These are phyloP conservation scores for Mycena galericulata DNA, from an alignment of 768 basidiomycete genomes.

Conservation along the genomic window DNA sequence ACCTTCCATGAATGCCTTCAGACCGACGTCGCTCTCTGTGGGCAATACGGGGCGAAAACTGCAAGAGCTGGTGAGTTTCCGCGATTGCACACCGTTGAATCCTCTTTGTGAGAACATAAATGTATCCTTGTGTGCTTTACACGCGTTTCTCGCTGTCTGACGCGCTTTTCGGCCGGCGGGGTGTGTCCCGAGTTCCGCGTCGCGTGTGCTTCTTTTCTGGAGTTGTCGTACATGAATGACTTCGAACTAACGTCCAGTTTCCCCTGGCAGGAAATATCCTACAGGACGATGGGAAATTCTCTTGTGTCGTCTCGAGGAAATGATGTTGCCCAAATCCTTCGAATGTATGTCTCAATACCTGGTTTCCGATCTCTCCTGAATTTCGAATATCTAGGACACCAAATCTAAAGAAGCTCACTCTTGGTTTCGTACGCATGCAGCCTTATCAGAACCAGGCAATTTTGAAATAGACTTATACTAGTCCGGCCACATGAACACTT, in stretches of 20 bases:
- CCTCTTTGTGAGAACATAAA: neutral
- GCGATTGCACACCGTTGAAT: neutral
- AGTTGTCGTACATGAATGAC: no score
- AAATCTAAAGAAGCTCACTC: slow-evolving; percentile 5
- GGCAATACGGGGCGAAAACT: neutral
- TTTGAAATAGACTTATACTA: neutral
- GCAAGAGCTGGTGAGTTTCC: slow-evolving; percentile 9
- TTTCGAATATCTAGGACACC: neutral
- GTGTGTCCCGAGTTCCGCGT: neutral
- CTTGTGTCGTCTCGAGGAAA: neutral
- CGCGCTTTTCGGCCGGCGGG: neutral
- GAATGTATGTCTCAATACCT: neutral
- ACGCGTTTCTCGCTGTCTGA: neutral
- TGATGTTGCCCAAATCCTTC: neutral
- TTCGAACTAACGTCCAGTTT: neutral
- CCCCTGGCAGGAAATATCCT: neutral
- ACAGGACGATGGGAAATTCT: neutral
- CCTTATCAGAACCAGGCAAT: neutral
- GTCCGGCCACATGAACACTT: neutral
- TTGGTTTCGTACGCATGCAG: neutral
- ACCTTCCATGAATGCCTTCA: no score
- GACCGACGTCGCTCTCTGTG: no score
- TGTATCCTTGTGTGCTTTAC: neutral
- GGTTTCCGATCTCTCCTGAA: neutral
- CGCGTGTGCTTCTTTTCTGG: neutral